Base-by-base conservation (phyloP, 1,284 basidiomycete genomes). In the Mycena sp. region DNA sequence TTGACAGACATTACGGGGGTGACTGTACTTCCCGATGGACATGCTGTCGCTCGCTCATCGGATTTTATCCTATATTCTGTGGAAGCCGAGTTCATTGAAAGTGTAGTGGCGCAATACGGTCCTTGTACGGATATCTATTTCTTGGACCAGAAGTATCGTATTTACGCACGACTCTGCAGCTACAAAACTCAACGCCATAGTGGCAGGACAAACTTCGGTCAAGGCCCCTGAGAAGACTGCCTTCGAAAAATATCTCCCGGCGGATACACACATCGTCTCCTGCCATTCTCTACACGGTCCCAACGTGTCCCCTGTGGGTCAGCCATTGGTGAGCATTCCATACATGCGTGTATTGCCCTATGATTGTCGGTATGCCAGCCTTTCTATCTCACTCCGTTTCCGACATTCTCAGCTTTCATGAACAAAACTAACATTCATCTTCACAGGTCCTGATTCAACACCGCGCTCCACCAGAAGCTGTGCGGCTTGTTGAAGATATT, bases 221-320 rank as follows among this genome's bases (percentile, higher is more conserved):
- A 99, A 99, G 77, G 94, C 95, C 0, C 98, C 98, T 0, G 97
- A 99, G 75, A 89, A 87, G 68, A 85, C 77, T 0, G 97, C 98
- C 0, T 99, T 99, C 73, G 96, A 99, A 68, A 87, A 87, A 57
- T 85, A 95, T 73, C 87, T 99, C 0, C 98, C 97, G 0, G 68
- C 79, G 7, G 97, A 99, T 71, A 90, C 93, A 16, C 85, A 92
- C 70, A 96, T 99, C 69, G 87, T 98, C 46, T 98, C 95, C 0
- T 89, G 95, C 63, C 97, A 99, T 78, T 98, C 96, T 19, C 80
- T 99, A 40, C 97, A 99, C 76, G 97, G 96, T 0, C 97, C 97
- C 0, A 90, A 88, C 17, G 95, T 99, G 16, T 92, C 92, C 43
- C 90, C 96, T 0, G 83, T 90, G n/a, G 96, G 93, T 1, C 97